Conservation (phyloP, 2,329 filamentous ascomycete species). For the Leptographium lundbergii region DNA sequence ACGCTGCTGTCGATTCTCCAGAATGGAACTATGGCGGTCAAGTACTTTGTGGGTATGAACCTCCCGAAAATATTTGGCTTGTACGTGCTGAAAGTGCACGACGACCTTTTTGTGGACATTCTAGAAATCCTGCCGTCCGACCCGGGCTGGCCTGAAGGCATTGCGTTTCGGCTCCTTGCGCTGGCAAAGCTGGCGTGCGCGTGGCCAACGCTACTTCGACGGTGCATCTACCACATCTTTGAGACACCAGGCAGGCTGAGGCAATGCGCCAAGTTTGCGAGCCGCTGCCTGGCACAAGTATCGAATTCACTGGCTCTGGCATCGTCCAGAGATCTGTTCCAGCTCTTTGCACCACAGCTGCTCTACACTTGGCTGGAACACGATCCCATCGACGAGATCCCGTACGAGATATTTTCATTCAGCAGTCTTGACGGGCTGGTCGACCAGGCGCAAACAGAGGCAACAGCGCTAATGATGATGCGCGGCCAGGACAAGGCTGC, state of each 20-base stretch:
- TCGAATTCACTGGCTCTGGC: constrained; percentile 51
- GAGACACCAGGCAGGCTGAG: constrained; percentile 70
- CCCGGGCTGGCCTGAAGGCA: constrained; percentile 61
- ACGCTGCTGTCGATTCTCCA: constrained; percentile 63
- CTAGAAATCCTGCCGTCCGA: constrained; percentile 67
- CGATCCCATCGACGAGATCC: constrained; percentile 57
- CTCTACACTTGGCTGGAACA: constrained; percentile 79
- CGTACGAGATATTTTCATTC: constrained; percentile 79
- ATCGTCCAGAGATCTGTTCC: constrained; percentile 60
- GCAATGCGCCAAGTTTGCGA: constrained; percentile 55
- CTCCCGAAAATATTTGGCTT: constrained; percentile 66
- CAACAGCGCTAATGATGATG: constrained; percentile 72
- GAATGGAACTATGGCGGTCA: constrained; percentile 54
- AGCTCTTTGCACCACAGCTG: constrained; percentile 75
- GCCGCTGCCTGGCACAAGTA: constrained; percentile 55
- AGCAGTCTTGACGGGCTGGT: constrained; percentile 54
- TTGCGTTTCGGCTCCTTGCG: constrained; percentile 68
- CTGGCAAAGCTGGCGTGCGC: constrained; percentile 64
- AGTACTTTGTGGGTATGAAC: constrained; percentile 58
- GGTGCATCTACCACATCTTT: constrained; percentile 87
- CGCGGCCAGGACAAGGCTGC: constrained; percentile 56
- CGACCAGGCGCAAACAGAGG: constrained; percentile 59
- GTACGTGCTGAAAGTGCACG: constrained; percentile 73
- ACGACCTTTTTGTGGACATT: constrained; percentile 73
- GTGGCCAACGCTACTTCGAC: constrained; percentile 77